Base-by-base conservation (phyloP, 331 rosid genomes). In the Telfairia occidentalis region DNA sequence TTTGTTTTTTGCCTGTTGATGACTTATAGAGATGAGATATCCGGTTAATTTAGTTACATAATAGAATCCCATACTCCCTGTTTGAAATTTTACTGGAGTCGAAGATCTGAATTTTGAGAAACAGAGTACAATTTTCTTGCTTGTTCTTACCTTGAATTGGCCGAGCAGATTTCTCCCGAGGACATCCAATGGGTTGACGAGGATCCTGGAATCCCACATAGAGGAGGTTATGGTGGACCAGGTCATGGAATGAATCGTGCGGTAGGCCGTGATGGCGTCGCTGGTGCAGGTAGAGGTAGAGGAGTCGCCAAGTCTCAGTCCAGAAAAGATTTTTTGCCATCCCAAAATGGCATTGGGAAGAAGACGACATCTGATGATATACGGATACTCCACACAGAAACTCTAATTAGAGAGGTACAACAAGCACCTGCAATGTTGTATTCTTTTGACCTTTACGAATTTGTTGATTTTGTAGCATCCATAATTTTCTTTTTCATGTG, bases 131-230 rank as follows among this genome's bases (percentile, higher is more conserved):
- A 43, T 65, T 52, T 50, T 43, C 66, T 63, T 71, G 40, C 53
- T 42, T 4, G 9, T 38, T 59, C 59, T 58, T 74, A 77, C 60
- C 78, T 77, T 78, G 43, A 29, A 74, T 78, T 64, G 78, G 66
- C 60, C 59, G 67, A 50, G 84, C 86, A 93, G 97, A 93, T 91
- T 77, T 87, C 96, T 74, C 91, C 90, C 0, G 91, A 80, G 80
- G 98, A 93, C 86, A 86, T 93, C 79, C 97, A 88, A 74, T 91
- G 98, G 98, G 96, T 90, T 1, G 94, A 88, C 6, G 97, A 86
- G 72, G 96, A 91, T 86, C 96, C 94, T 57, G 97, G 94, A 76
- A 86, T 88, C 79, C 83, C 89, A 55, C 89, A 57, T 66, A 83
- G 86, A 34, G 87, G 87, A 40, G 91, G 86, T 77, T 84, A 82